A percentile compares a stretch with the other conserved stretches of the same genome.
Evolutionary conservation across 352 stramenopile species (phyloP).

Genomic region (Phytophthora pini): DNA sequence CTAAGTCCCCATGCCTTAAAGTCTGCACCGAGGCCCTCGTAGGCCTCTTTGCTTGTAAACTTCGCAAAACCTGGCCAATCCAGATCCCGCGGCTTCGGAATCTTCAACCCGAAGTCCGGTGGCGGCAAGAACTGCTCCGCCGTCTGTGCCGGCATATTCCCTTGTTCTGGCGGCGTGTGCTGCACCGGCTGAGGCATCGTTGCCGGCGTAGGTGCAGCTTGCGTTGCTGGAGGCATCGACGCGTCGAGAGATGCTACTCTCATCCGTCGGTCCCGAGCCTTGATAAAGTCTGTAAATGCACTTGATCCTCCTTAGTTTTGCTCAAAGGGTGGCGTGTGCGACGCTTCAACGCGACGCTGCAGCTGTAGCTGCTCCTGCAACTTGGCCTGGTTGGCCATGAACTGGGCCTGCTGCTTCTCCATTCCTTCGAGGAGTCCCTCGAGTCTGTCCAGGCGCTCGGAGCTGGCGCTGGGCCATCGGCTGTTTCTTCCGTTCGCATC

Average conservation of each 20-base stretch:
- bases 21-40: not conserved
- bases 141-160: not conserved
- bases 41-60: constrained; percentile 4
- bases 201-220: not conserved
- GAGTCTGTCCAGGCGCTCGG: not conserved
- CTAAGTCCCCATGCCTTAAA: constrained; percentile 6
- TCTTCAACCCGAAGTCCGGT: constrained; percentile 3
- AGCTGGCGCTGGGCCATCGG: not conserved
- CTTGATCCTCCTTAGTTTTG: not conserved
- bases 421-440: constrained; percentile 5
- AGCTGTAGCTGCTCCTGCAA: constrained; percentile 4
- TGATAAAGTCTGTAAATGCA: constrained; percentile 10
- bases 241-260: not conserved
- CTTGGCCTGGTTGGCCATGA: constrained; percentile 5
- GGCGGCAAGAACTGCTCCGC: constrained; percentile 6
- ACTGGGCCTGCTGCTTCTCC: constrained; percentile 2
- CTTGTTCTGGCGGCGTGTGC: not conserved
- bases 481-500: not conserved
- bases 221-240: not conserved
- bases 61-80: not conserved
- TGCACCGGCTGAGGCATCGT: not conserved
- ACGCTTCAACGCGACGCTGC: not conserved
- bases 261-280: not conserved
- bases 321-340: not conserved
- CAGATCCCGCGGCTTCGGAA: constrained; percentile 5